phyloP scores from a whole-genome alignment of 2,329 filamentous ascomycete species.

The Fusarium redolens region DNA sequence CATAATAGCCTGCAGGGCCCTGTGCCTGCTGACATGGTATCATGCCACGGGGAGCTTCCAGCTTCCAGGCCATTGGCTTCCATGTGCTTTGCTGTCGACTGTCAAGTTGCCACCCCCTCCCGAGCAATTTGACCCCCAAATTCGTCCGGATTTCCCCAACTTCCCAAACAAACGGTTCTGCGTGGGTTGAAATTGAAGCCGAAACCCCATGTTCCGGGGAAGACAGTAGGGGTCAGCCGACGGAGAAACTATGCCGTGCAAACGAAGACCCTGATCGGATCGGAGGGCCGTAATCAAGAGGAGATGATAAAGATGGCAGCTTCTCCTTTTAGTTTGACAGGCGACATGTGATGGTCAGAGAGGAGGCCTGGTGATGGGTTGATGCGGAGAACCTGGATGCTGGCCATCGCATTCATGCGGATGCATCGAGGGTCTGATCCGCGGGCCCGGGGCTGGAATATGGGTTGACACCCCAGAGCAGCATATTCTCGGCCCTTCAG shows the following conservation, averaged over 20 bases:
- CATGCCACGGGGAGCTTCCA: slow-evolving; percentile 20
- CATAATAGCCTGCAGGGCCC: slow-evolving; percentile 18
- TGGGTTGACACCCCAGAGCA: neutral
- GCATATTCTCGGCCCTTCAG: neutral
- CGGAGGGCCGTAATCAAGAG: slow-evolving; percentile 31
- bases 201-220: slow-evolving; percentile 29
- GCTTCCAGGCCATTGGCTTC: slow-evolving; percentile 14
- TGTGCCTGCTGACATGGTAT: slow-evolving; percentile 32
- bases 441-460: slow-evolving; percentile 19
- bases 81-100: slow-evolving; percentile 10
- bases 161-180: slow-evolving; percentile 32
- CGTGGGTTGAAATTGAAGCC: slow-evolving; percentile 6
- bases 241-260: slow-evolving; percentile 35
- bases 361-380: slow-evolving; percentile 39
- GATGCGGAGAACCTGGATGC: slow-evolving; percentile 40
- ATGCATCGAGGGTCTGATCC: slow-evolving; percentile 37
- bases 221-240: slow-evolving; percentile 30
- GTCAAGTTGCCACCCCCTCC: slow-evolving; percentile 14
- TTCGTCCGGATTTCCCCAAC: slow-evolving; percentile 36
- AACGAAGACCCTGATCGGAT: slow-evolving; percentile 33
- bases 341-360: slow-evolving; percentile 37
- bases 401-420: slow-evolving; percentile 34
- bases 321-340: slow-evolving; percentile 30
- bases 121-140: slow-evolving; percentile 22
- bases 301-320: slow-evolving; percentile 20